phyloP scores from a whole-genome alignment of 805 yeast genomes.

The Starmerella apis region DNA sequence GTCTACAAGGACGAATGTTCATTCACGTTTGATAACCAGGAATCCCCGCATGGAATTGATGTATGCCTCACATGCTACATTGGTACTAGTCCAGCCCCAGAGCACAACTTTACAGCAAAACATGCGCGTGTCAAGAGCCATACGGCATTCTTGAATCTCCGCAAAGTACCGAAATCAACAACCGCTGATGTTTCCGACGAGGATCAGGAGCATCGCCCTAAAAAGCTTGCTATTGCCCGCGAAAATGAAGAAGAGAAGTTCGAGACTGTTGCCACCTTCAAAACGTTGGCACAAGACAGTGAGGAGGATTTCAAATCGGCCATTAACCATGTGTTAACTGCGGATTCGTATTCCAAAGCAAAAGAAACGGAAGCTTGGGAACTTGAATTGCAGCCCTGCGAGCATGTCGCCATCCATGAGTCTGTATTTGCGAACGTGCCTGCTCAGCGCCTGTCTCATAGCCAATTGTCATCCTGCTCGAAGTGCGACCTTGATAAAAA shows the following conservation, averaged over 20 bases:
- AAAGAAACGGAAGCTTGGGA: slow-evolving; percentile 88
- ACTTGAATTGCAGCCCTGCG: slow-evolving; percentile 70
- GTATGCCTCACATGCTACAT: slow-evolving; percentile 60
- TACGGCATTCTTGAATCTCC: slow-evolving; percentile 48
- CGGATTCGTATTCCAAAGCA: slow-evolving; percentile 49
- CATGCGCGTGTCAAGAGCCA: slow-evolving; percentile 50
- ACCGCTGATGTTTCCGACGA: slow-evolving; percentile 43
- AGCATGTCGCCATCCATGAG: slow-evolving; percentile 51
- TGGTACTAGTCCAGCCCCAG: slow-evolving; percentile 48
- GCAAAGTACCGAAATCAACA: slow-evolving; percentile 41
- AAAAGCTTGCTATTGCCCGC: slow-evolving; percentile 59
- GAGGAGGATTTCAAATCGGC: slow-evolving; percentile 13
- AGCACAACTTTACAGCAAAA: slow-evolving; percentile 47
- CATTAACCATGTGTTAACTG: slow-evolving; percentile 41
- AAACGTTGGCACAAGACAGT: slow-evolving; percentile 29
- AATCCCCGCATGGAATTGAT: slow-evolving; percentile 49
- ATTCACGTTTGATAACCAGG: slow-evolving; percentile 67
- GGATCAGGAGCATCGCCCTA: slow-evolving; percentile 35
- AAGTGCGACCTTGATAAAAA: slow-evolving; percentile 51
- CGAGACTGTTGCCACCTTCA: slow-evolving; percentile 38
- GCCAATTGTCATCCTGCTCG: slow-evolving; percentile 29
- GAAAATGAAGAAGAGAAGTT: slow-evolving; percentile 53
- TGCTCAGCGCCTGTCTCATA: slow-evolving; percentile 4
- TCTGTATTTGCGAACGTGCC: slow-evolving; percentile 7
- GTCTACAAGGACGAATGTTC: slow-evolving; percentile 85